Evolutionary conservation across 805 yeast genomes (phyloP), one percentile per base, ranked within the genome.

Genomic region (Ogataea haglerorum): DNA sequence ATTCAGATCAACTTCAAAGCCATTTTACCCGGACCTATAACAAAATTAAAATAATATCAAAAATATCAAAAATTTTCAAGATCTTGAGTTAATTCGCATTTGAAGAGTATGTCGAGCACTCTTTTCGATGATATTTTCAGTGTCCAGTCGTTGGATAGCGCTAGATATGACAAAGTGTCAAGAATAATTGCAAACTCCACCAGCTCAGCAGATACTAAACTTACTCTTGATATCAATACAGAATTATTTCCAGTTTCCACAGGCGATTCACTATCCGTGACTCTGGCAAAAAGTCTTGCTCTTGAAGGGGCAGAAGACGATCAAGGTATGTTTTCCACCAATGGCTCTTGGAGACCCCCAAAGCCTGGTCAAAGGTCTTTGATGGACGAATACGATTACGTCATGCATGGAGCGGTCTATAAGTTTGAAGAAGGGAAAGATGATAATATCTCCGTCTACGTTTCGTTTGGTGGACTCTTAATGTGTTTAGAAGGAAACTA

Each of bases 311-410:
- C 69, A 4, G 51, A 43, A 5, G 65, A 58, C 4, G 74, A 75
- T 25, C 69, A 70, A 34, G 75, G 75, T 26, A 72, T 69, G 56
- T 60, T 73, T 62, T 53, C 70, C 10, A 71, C 78, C 50, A 60
- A 56, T 30, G 82, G 84, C 14, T 76, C 85, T 18, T 84, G 91
- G 90, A 75, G 89, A 61, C 88, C 86, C 7, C 95, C 96, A 32
- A 85, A 76, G 64, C 75, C 85, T 10, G 85, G 82, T 44, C 96
- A 89, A 52, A 77, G 83, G 58, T 77, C 95, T 5, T 73, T 91
- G 56, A 96, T 96, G 51, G 97, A 91, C 62, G 98, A 93, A 60
- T 91, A 89, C 69, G 98, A 91, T 64, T 93, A 93, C 57, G 98
- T 93, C 51, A 91, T 93, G 98, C 81, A 90, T 62, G 99, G 99